These are phyloP conservation scores for Nemania bipapillata DNA, from an alignment of 2,329 filamentous ascomycete species.

Conservation along the genomic window DNA sequence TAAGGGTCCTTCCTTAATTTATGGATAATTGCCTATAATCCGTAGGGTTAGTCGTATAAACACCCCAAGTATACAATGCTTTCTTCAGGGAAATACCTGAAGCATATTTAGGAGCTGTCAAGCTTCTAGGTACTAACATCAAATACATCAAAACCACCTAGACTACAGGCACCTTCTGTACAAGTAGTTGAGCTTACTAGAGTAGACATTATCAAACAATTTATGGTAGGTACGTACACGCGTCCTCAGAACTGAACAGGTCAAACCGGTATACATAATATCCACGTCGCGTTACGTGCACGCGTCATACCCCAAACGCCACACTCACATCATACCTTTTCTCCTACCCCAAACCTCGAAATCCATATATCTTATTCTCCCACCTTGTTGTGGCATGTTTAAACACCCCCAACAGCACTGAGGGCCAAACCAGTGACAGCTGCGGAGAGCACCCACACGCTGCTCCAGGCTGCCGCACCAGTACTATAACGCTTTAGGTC, in stretches of 20 bases:
- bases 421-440: slow-evolving; percentile 67
- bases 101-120: background rate
- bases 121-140: background rate
- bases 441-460: slow-evolving; percentile 77
- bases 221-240: slow-evolving; percentile 21
- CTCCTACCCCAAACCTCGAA: background rate
- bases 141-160: background rate
- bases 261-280: slow-evolving; percentile 1
- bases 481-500: slow-evolving; percentile 34
- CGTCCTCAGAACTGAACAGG: background rate
- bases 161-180: background rate
- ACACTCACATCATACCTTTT: background rate
- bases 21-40: background rate
- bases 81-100: too few relatives aligned
- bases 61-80: background rate
- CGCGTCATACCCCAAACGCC: slow-evolving; percentile 3
- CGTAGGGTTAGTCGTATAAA: background rate
- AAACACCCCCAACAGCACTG: slow-evolving; percentile 63
- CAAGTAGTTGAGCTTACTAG: background rate
- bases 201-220: slow-evolving; percentile 32
- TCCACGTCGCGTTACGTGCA: background rate
- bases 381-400: slow-evolving; percentile 39
- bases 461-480: slow-evolving; percentile 78
- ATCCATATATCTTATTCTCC: background rate
- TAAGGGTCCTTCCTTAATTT: background rate